A percentile compares a stretch with the other conserved stretches of the same genome.
phyloP scores from a whole-genome alignment of 768 basidiomycete genomes.

The Serendipita vermifera region DNA sequence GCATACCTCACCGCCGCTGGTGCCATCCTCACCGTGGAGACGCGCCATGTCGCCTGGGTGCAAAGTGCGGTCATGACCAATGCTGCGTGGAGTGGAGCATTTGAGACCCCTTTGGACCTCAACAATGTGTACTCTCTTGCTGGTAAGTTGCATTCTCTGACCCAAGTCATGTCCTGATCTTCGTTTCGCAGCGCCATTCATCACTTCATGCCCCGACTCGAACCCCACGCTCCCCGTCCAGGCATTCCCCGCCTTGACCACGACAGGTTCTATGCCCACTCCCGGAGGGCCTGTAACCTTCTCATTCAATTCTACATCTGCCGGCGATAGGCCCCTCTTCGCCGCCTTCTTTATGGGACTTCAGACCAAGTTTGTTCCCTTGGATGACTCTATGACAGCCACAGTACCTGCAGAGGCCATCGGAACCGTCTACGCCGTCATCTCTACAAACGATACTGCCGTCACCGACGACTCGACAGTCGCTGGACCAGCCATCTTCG shows the following conservation, averaged over 20 bases:
- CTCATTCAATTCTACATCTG: conserved; percentile 17
- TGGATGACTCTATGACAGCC: conserved; percentile 24
- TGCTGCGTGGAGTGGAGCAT: conserved; percentile 45
- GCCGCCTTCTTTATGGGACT: conserved; percentile 41
- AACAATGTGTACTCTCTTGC: conserved; percentile 37
- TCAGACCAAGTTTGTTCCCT: conserved; percentile 28
- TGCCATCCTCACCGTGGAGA: conserved; percentile 47
- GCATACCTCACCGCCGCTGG: conserved; percentile 42
- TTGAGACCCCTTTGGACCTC: conserved; percentile 37
- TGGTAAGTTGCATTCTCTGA: conserved; percentile 25
- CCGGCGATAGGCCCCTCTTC: conserved; percentile 22
- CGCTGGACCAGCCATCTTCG: conserved; percentile 42
- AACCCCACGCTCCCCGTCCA: conserved; percentile 42
- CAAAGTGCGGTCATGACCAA: conserved; percentile 34
- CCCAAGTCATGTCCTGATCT: conserved; percentile 26
- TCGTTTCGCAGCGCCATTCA: conserved; percentile 28
- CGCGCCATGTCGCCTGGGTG: conserved; percentile 54
- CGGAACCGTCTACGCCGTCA: conserved; percentile 42
- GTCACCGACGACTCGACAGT: conserved; percentile 37
- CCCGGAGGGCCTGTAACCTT: conserved; percentile 23
- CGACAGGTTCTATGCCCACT: conserved; percentile 20
- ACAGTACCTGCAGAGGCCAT: conserved; percentile 31
- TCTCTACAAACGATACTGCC: conserved; percentile 29
- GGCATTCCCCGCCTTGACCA: conserved; percentile 39
- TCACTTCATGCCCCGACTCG: conserved; percentile 38